Evolutionary conservation across 1,139 yeast genomes (phyloP), one percentile per base, ranked within the genome.

Genomic region (Williopsis jadinii): DNA sequence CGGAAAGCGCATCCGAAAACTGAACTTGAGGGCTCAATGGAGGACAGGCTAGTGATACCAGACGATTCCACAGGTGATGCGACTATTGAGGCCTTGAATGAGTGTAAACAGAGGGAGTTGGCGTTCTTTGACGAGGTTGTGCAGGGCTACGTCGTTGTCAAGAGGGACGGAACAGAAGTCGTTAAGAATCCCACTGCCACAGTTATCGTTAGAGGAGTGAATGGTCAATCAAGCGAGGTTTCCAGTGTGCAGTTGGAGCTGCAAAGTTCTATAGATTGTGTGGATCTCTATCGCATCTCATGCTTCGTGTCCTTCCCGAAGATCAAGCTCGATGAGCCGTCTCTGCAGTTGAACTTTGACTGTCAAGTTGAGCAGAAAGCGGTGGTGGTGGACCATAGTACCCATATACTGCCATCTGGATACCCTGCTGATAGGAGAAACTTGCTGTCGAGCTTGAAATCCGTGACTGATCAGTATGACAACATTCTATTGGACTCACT

Each of bases 121-220:
- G 56, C 64, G 2, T 69, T 64, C 46, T 70, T 67, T 43, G 74
- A 69, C 49, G 74, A 70, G 47, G 39, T 56, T 1, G 46, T 69
- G n/a, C 42, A 45, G n/a, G 73, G 72, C 0, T 68, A 58, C 41
- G 51, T 67, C 5, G 45, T 64, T 11, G 48, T 59, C 35, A 45
- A 52, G 13, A 56, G 54, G 31, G 37, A 47, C 11, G 6, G 11
- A 37, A 4, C 38, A 24, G 32, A 34, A 8, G n/a, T 28, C 19
- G 19, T 14, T n/a, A 13, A 32, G n/a, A n/a, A 11, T 19, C 28
- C 15, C 11, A 14, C 13, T 14, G 12, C n/a, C 9, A n/a, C n/a
- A 5, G 19, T 14, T 14, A 9, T 19, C 12, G 15, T 14, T 9
- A 32, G 11, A n/a, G 33, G 33, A 13, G 32, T 14, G 28, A 14